These are phyloP conservation scores for Beauveria medogensis DNA, from an alignment of 2,329 filamentous ascomycete genomes.

Conservation along the genomic window DNA sequence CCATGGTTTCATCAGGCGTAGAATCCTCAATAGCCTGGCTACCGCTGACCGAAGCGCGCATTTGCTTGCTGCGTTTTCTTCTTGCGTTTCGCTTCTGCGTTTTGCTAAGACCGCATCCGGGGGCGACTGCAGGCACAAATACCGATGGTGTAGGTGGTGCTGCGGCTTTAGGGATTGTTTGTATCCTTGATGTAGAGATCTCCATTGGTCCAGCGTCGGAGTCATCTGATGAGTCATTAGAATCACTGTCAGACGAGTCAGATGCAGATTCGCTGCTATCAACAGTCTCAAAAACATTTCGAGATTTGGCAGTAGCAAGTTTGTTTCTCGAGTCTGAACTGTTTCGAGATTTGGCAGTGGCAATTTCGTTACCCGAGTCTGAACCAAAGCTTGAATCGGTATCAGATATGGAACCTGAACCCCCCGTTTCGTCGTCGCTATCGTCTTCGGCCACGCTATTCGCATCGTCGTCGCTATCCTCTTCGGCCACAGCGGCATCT, in stretches of 20 bases:
- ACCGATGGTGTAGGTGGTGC: background rate
- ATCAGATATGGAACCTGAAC: constrained; percentile 10
- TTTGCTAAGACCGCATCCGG: constrained; percentile 29
- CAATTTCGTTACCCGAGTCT: constrained; percentile 15
- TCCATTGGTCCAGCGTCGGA: constrained; percentile 2
- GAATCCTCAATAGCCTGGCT: constrained; percentile 16
- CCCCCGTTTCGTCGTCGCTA: background rate
- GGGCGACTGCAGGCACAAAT: constrained; percentile 18
- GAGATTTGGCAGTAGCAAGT: constrained; percentile 1
- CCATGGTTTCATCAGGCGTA: constrained; percentile 2
- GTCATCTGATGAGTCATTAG: constrained; percentile 1
- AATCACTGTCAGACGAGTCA: constrained; percentile 25
- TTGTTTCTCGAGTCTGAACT: background rate
- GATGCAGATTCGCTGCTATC: constrained; percentile 19
- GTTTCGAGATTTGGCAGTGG: constrained; percentile 2
- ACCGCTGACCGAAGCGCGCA: constrained; percentile 7
- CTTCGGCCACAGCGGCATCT: background rate
- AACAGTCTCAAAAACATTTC: background rate
- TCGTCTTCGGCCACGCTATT: background rate
- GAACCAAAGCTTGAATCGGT: constrained; percentile 23
- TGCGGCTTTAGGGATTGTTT: background rate
- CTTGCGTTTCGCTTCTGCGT: constrained; percentile 47
- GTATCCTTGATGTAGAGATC: background rate
- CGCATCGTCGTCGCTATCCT: background rate
- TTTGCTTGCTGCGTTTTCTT: constrained; percentile 30